Base-by-base conservation (phyloP, 2,329 filamentous ascomycete genomes). In the Sarocladium brachiariae region DNA sequence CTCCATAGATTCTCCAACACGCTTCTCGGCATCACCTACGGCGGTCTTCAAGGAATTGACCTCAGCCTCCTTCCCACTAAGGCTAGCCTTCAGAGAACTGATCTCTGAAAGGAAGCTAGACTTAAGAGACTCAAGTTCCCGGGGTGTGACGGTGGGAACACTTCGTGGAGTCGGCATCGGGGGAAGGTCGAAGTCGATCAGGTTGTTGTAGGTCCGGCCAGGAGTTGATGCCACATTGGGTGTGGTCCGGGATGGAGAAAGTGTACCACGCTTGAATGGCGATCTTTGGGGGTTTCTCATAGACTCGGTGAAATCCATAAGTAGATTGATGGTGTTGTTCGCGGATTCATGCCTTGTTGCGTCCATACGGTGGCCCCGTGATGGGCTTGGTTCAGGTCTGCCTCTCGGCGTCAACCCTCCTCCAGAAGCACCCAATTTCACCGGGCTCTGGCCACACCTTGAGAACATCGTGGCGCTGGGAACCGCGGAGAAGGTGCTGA, bases 41-140 rank as follows among this genome's bases (percentile, higher is more conserved):
- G 93, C 89, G 38, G 86, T 83, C 65, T 96, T 96, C 52, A 97
- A 77, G 30, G 87, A 92, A 48, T 84, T 77, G 31, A 93, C 89
- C 65, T 97, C 91, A 5, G 92, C 92, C 64, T 97, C 92, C 61
- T 93, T 95, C 46, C 93, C 93, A 59, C 85, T 91, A 9, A 99
- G 75, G 9, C 89, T 92, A 2, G 93, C 93, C 62, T 89, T 93
- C 16, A 99, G 79, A n/a, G 87, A 89, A 55, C 89, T 95, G 53
- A 99, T 95, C 64, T 97, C 89, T 0, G 91, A 95, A 49, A 95
- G 77, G 60, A 95, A 95, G 21, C 80, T 80, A 0, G 91, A 96
- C 66, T 97, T 97, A 53, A 97, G 76, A 13, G 87, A 88, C 64
- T 99, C 93, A 2, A 97, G 75, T 69, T 99, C 93, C 30, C 93